phyloP scores from a whole-genome alignment of 2,329 filamentous ascomycete species.

The Blastomyces parvus region DNA sequence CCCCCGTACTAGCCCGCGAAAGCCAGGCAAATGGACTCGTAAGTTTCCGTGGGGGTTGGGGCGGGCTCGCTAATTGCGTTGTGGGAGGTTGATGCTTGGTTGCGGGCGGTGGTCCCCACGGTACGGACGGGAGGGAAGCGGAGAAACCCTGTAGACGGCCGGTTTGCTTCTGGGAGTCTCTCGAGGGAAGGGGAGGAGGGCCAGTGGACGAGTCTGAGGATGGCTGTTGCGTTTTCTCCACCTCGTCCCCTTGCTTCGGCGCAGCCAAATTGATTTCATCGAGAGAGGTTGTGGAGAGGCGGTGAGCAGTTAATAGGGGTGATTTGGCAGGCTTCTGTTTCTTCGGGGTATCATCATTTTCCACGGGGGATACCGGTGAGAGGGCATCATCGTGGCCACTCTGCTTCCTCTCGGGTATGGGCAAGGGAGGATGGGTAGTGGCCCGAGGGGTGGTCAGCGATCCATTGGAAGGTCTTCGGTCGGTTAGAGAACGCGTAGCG shows the following conservation, averaged over 20 bases:
- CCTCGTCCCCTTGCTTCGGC: conserved; percentile 46
- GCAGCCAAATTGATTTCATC: conserved; percentile 56
- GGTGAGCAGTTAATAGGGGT: conserved; percentile 44
- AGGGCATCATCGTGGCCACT: conserved; percentile 20
- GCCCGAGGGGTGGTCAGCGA: conserved; percentile 30
- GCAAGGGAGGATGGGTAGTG: conserved; percentile 25
- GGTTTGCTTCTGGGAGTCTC: conserved; percentile 27
- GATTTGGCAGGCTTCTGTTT: conserved; percentile 39
- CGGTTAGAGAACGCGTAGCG: conserved; percentile 53
- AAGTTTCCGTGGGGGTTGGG: conserved; percentile 54
- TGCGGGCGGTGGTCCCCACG: conserved; percentile 54
- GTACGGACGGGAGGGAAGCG: conserved; percentile 60
- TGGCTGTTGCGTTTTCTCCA: conserved; percentile 13
- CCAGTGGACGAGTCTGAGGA: conserved; percentile 5
- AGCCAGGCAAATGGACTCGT: conserved; percentile 84
- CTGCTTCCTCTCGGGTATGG: conserved; percentile 13
- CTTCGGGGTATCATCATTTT: conserved; percentile 29
- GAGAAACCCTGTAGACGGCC: conserved; percentile 51
- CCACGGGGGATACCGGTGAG: conserved; percentile 22
- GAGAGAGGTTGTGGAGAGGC: conserved; percentile 49
- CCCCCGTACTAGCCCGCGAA: conserved; percentile 53
- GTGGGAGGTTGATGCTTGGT: conserved; percentile 25
- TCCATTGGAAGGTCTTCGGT: conserved; percentile 34
- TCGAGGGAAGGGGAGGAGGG: conserved; percentile 27
- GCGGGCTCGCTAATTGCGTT: conserved; percentile 30